phyloP scores from a whole-genome alignment of 352 stramenopile species.

The Pythium brachiatum region DNA sequence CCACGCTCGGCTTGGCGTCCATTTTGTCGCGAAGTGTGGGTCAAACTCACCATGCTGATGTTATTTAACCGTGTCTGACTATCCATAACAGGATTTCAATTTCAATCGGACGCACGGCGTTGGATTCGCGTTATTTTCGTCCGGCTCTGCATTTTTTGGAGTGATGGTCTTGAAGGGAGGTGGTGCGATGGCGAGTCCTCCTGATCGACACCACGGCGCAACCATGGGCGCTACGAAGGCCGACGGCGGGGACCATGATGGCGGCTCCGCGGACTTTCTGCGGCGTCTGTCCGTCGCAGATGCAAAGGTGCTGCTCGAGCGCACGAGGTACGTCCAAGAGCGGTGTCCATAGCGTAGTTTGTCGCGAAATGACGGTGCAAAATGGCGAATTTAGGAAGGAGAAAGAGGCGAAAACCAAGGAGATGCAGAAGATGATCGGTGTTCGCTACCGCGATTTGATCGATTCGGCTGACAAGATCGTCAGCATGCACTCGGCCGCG shows the following conservation, averaged over 20 bases:
- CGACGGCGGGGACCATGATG: constrained; percentile 7
- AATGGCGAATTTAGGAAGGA: constrained; percentile 47
- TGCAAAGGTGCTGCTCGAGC: constrained; percentile 78
- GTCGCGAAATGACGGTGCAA: neutral
- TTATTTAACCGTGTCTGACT: neutral
- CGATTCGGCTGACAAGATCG: constrained; percentile 91
- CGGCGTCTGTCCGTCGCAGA: constrained; percentile 77
- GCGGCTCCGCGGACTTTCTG: constrained; percentile 56
- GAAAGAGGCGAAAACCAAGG: constrained; percentile 85
- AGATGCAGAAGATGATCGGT: constrained; percentile 93
- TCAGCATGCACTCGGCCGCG: constrained; percentile 89
- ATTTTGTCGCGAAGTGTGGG: constrained; percentile 4
- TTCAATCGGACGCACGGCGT: neutral
- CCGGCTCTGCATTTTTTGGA: constrained; percentile 4
- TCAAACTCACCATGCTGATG: too few species aligned
- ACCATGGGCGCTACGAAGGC: constrained; percentile 5
- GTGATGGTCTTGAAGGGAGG: constrained; percentile 32
- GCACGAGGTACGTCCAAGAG: constrained; percentile 45
- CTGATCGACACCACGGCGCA: neutral
- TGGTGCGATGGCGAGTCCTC: neutral
- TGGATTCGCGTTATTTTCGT: constrained; percentile 24
- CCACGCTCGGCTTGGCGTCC: constrained; percentile 6
- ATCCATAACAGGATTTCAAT: neutral
- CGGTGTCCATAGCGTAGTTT: neutral
- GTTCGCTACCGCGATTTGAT: constrained; percentile 92